Conservation (phyloP, 2,329 filamentous ascomycete genomes). For the Ophiosphaerella korrae region DNA sequence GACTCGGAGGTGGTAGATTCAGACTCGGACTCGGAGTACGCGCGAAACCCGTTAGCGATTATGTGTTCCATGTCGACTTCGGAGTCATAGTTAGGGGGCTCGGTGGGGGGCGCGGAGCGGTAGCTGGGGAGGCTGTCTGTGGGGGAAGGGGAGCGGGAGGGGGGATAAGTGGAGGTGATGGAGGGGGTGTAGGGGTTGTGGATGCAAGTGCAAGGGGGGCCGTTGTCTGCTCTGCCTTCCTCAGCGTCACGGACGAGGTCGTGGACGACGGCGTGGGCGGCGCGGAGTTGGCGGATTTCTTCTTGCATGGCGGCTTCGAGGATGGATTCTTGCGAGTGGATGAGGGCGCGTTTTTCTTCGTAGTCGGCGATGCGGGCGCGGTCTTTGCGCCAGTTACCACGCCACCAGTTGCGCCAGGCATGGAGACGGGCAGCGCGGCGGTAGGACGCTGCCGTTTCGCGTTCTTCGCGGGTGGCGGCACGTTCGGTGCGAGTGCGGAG, state of each 20-base stretch:
- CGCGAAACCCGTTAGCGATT: constrained; percentile 51
- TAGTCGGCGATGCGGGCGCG: constrained; percentile 48
- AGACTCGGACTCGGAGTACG: constrained; percentile 38
- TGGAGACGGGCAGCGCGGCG: constrained; percentile 59
- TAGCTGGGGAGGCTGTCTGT: constrained; percentile 53
- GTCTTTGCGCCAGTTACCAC: constrained; percentile 39
- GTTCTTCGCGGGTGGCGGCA: constrained; percentile 60
- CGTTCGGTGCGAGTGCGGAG: constrained; percentile 58
- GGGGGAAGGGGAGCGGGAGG: constrained; percentile 44
- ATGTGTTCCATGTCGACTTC: constrained; percentile 44
- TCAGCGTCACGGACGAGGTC: constrained; percentile 51
- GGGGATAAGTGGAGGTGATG: constrained; percentile 38
- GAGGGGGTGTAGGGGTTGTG: constrained; percentile 32
- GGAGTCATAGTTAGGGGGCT: constrained; percentile 51
- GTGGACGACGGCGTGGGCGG: constrained; percentile 59
- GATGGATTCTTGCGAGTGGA: constrained; percentile 53
- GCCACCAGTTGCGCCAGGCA: constrained; percentile 58
- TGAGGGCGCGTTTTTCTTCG: constrained; percentile 58
- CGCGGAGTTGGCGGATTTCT: constrained; percentile 56
- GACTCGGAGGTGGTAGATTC: constrained; percentile 15
- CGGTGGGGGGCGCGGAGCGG: constrained; percentile 44
- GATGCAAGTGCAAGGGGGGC: constrained; percentile 23
- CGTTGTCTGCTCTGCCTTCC: constrained; percentile 35
- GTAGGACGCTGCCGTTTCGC: constrained; percentile 58
- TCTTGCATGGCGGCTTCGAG: constrained; percentile 51